A percentile compares a stretch with the other conserved stretches of the same genome.
Conservation (phyloP, 345 rosid species). For the Anastatica hierochuntica region DNA sequence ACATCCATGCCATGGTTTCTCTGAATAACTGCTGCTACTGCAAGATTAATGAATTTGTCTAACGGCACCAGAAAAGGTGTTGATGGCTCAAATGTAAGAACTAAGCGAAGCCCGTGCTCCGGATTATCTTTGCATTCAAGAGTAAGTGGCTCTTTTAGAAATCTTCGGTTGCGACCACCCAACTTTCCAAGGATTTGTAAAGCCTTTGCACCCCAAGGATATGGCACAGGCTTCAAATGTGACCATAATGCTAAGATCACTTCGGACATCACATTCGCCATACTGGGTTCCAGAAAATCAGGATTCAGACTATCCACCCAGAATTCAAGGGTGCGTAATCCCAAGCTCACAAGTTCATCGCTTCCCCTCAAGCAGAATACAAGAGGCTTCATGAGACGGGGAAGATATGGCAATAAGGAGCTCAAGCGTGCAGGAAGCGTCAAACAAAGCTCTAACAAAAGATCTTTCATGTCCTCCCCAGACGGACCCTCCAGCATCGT, state of each 20-base stretch:
- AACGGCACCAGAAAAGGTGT: constrained; percentile 92
- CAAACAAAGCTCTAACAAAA: constrained; percentile 85
- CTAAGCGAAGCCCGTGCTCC: constrained; percentile 93
- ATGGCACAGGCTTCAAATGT: constrained; percentile 85
- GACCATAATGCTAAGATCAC: constrained; percentile 97
- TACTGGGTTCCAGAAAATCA: constrained; percentile 92
- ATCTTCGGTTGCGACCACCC: constrained; percentile 96
- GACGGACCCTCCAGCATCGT: constrained; percentile 96
- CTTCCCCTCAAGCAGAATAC: constrained; percentile 76
- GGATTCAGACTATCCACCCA: constrained; percentile 99
- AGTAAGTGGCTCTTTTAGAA: constrained; percentile 92
- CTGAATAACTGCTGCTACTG: constrained; percentile 78
- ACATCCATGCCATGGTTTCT: constrained; percentile 54
- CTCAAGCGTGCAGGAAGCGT: constrained; percentile 96
- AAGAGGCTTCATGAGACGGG: constrained; percentile 93
- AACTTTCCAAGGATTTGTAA: constrained; percentile 94
- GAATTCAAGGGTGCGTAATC: constrained; percentile 92
- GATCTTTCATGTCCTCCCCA: constrained; percentile 90
- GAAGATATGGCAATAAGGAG: constrained; percentile 83
- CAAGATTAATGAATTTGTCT: constrained; percentile 91
- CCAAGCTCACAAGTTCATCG: constrained; percentile 81
- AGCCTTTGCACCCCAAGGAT: constrained; percentile 92
- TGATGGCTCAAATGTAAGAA: constrained; percentile 92
- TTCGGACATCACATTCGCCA: constrained; percentile 96
- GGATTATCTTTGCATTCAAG: constrained; percentile 98